phyloP scores from a whole-genome alignment of 2,329 filamentous ascomycete genomes.

The Cladosporium sp. region DNA sequence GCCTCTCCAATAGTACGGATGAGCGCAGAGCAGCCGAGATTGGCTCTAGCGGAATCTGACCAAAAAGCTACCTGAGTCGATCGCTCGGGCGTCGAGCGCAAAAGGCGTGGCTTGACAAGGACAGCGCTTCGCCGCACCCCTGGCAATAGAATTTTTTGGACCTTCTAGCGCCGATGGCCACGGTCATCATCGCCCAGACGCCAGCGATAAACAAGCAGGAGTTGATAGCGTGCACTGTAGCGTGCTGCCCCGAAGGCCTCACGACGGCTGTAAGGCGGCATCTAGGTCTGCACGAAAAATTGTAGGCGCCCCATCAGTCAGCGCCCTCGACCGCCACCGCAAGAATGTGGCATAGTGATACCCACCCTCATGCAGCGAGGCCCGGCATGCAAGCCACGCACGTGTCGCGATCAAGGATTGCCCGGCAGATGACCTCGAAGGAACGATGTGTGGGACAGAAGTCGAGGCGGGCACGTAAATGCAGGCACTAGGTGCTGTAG shows the following conservation, averaged over 20 bases:
- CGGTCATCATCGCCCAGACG: background rate
- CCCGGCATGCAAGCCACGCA: conserved; percentile 14
- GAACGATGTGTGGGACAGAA: conserved; percentile 5
- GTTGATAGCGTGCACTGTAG: background rate
- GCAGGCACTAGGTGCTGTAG: background rate
- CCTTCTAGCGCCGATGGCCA: conserved; percentile 16
- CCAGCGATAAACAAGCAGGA: background rate
- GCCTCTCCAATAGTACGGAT: conserved; percentile 4
- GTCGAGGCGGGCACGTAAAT: conserved; percentile 10
- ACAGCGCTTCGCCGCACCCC: background rate
- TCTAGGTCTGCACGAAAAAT: background rate
- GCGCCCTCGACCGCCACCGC: background rate
- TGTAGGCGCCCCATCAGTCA: conserved; percentile 7
- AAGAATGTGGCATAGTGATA: background rate
- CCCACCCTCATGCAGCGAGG: conserved; percentile 10
- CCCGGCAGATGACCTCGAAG: conserved; percentile 15
- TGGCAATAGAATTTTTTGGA: conserved; percentile 17
- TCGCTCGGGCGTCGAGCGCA: conserved; percentile 1
- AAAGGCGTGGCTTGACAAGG: background rate
- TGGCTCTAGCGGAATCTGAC: conserved; percentile 14
- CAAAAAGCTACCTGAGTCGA: conserved; percentile 15
- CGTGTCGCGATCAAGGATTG: conserved; percentile 17
- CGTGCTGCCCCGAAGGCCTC: background rate
- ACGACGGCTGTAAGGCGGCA: background rate
- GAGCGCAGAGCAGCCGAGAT: conserved; percentile 16